Evolutionary conservation across 106 monocot species (phyloP).

Genomic region (Triglochin maritima): DNA sequence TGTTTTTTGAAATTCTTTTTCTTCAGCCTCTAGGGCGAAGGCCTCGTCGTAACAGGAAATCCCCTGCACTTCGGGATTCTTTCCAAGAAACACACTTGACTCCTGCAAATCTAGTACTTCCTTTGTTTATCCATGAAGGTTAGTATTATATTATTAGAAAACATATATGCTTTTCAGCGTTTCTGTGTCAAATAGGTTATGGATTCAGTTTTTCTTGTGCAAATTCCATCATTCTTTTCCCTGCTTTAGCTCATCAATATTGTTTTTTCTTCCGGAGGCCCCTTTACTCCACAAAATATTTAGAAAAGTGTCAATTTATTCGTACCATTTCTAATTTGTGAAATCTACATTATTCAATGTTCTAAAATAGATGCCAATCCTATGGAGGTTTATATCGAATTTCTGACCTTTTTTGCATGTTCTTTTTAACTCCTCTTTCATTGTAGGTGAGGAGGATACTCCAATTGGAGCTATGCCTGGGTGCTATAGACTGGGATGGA

Average conservation of each 20-base stretch:
- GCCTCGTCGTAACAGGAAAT: conserved; percentile 83
- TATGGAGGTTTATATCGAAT: too few species aligned
- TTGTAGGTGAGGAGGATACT: conserved; percentile 68
- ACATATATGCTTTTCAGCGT: not conserved
- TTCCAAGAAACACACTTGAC: conserved; percentile 80
- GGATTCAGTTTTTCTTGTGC: not conserved
- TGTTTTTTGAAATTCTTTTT: not conserved
- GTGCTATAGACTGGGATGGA: conserved; percentile 91
- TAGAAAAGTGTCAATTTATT: too few species aligned
- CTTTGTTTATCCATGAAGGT: conserved; percentile 99
- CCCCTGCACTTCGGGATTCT: conserved; percentile 54
- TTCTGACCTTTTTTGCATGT: not conserved
- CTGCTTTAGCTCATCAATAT: not conserved
- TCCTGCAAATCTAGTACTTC: conserved; percentile 83
- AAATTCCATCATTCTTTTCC: too few species aligned
- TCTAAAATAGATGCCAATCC: too few species aligned
- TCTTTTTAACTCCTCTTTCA: not conserved
- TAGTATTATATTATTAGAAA: not conserved
- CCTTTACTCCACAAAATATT: too few species aligned
- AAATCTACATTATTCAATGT: too few species aligned
- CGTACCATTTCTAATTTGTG: too few species aligned
- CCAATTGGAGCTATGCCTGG: conserved; percentile 99
- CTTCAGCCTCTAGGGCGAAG: conserved; percentile 52
- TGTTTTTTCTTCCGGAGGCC: not conserved
- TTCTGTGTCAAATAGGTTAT: not conserved